Conservation (phyloP, 1,139 yeast species). For the Yamadazyma blattariae region DNA sequence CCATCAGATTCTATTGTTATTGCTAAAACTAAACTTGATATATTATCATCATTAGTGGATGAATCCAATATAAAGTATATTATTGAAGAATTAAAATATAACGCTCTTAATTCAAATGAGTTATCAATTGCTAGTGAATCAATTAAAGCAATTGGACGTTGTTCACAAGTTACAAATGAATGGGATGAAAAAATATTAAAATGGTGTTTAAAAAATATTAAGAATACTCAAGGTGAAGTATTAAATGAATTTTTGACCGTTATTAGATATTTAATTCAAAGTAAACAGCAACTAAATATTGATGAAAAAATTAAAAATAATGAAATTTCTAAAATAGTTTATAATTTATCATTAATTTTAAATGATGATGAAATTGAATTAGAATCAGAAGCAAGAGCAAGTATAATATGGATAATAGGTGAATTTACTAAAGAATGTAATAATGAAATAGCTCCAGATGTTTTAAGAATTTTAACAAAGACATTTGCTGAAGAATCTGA, state of each 20-base stretch:
- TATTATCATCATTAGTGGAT: slow-evolving; percentile 57
- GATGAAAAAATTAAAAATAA: slow-evolving; percentile 19
- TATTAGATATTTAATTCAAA: slow-evolving; percentile 71
- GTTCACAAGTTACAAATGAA: slow-evolving; percentile 40
- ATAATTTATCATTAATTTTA: slow-evolving; percentile 33
- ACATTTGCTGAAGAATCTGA: slow-evolving; percentile 56
- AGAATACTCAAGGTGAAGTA: slow-evolving; percentile 28
- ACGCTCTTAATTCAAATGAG: slow-evolving; percentile 41
- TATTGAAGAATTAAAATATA: slow-evolving; percentile 67
- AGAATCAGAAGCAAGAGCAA: slow-evolving; percentile 65
- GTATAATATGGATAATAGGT: slow-evolving; percentile 89
- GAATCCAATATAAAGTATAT: slow-evolving; percentile 51
- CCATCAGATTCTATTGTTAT: slow-evolving; percentile 53
- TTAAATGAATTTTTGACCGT: slow-evolving; percentile 64
- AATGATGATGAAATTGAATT: slow-evolving; percentile 23
- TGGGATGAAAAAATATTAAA: slow-evolving; percentile 37
- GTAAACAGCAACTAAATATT: slow-evolving; percentile 22
- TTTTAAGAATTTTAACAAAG: slow-evolving; percentile 58
- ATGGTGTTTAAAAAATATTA: slow-evolving; percentile 41
- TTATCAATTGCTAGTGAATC: slow-evolving; percentile 48
- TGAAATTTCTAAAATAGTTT: slow-evolving; percentile 33
- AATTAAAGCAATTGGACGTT: slow-evolving; percentile 54
- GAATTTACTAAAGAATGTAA: slow-evolving; percentile 55
- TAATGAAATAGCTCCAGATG: slow-evolving; percentile 68
- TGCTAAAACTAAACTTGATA: slow-evolving; percentile 58